Conservation (phyloP, 257 asterid species). For the Scutellaria barbata region DNA sequence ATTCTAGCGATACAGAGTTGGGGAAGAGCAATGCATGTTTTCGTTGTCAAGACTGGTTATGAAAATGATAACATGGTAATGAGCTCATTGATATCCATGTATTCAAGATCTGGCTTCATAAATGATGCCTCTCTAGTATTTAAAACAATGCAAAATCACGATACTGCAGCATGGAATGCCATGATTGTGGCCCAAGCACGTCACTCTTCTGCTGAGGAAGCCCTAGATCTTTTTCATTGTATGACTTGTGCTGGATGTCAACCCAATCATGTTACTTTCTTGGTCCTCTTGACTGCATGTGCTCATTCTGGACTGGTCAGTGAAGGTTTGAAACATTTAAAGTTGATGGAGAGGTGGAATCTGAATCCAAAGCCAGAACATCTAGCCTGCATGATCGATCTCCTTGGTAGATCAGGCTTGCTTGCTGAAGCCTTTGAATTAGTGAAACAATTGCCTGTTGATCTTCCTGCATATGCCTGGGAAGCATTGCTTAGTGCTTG, state of each 20-base stretch:
- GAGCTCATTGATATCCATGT: conserved; percentile 67
- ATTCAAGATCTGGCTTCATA: conserved; percentile 65
- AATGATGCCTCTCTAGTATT: conserved; percentile 51
- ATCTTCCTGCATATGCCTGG: conserved; percentile 55
- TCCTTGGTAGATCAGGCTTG: conserved; percentile 67
- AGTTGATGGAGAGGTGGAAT: conserved; percentile 54
- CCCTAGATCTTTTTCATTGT: conserved; percentile 46
- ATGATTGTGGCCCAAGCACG: conserved; percentile 63
- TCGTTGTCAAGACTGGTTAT: conserved; percentile 53
- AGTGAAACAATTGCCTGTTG: conserved; percentile 49
- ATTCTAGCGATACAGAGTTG: conserved; percentile 46
- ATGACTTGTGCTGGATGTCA: conserved; percentile 57
- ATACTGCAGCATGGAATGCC: conserved; percentile 70
- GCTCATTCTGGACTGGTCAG: conserved; percentile 70
- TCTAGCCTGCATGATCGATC: conserved; percentile 63
- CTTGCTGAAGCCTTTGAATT: conserved; percentile 60
- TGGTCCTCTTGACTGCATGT: conserved; percentile 70
- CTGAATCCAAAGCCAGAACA: conserved; percentile 65
- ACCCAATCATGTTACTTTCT: conserved; percentile 70
- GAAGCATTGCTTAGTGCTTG: conserved; percentile 72
- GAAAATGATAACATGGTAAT: conserved; percentile 46
- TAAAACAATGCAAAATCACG: conserved; percentile 41
- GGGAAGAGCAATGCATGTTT: conserved; percentile 55
- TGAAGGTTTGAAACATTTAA: conserved; percentile 55
- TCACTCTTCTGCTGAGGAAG: conserved; percentile 54